Base-by-base conservation (phyloP, 805 yeast genomes). In the Saccharomycopsis sp. region DNA sequence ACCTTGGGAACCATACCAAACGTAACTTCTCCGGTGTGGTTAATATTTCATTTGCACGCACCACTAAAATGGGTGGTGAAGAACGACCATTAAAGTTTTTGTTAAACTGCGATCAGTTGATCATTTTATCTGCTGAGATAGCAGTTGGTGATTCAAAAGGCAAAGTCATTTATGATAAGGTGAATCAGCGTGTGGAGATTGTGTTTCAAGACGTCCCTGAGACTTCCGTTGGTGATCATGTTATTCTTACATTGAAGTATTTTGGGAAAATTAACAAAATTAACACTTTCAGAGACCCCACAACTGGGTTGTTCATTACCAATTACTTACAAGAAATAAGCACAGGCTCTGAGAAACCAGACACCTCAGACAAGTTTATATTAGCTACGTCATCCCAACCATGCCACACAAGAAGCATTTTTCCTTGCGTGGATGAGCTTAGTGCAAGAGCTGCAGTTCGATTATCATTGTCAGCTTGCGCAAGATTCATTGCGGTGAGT, bases 311-410 rank as follows among this genome's bases (percentile, higher is more conserved):
- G 1, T 82, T 77, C 64, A 77, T 76, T 51, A 76, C 86, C 1
- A 77, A 75, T 52, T 78, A 75, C 53, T 64, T 68, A 42, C 75
- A 73, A 49, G 30, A 17, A 16, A 13, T 19, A 19, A 32, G 22
- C 8, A 20, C 16, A n/a, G 34, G 25, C 9, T 30, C 26, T 9
- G 62, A 67, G 4, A 55, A 61, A 15, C 60, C 71, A 1, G 77
- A 77, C 5, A 61, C 55, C 17, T 60, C 77, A 1, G 67, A 71
- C 44, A 69, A 72, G 46, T 68, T 60, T 43, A 60, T 80, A 9
- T 53, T 81, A 23, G 77, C 87, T 0, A 79, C 92, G 1, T 92
- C 83, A 52, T 67, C 75, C 32, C 88, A 81, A 54, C 87, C 92
- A 0, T 65, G 67, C 13, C 77, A 68, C 48, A 79, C 86, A 3